These are phyloP conservation scores for Mycena venus DNA, from an alignment of 768 basidiomycete species.

Conservation along the genomic window DNA sequence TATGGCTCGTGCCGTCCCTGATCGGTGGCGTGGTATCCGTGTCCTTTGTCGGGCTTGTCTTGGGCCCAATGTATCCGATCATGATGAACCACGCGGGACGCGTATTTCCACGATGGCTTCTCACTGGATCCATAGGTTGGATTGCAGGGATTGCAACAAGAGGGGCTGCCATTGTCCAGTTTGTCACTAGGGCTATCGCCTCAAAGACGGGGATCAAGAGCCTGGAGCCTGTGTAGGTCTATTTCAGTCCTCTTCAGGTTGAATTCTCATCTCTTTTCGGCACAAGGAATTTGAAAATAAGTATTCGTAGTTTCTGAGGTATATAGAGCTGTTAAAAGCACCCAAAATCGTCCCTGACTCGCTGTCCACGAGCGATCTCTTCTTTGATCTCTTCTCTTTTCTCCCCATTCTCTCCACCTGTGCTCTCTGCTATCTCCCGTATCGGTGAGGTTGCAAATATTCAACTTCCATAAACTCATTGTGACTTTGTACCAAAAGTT, in stretches of 20 bases:
- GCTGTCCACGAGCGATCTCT: too few relatives aligned
- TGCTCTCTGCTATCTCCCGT: too few relatives aligned
- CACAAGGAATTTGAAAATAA: slow-evolving; percentile 28
- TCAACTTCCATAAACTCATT: too few relatives aligned
- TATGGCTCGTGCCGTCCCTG: slow-evolving; percentile 66
- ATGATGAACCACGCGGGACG: slow-evolving; percentile 72
- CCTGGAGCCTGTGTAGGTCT: slow-evolving; percentile 71
- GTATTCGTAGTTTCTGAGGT: neutral
- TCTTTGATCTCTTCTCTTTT: too few relatives aligned
- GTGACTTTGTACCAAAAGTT: too few relatives aligned
- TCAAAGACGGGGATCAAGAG: slow-evolving; percentile 70
- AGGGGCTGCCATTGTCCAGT: slow-evolving; percentile 66
- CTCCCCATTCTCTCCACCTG: too few relatives aligned
- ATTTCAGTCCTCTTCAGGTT: slow-evolving; percentile 50
- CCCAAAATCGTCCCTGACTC: neutral
- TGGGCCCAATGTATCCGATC: too few relatives aligned
- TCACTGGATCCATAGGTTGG: slow-evolving; percentile 63
- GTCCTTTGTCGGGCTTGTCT: too few relatives aligned
- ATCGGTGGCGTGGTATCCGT: slow-evolving; percentile 63
- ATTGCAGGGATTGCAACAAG: slow-evolving; percentile 65
- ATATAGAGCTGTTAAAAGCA: neutral
- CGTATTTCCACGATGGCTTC: slow-evolving; percentile 65
- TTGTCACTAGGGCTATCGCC: slow-evolving; percentile 69
- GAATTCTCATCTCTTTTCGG: slow-evolving; percentile 48
- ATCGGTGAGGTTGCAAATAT: too few relatives aligned